Conservation (phyloP, 1,284 basidiomycete genomes). For the Ganoderma lingzhi region DNA sequence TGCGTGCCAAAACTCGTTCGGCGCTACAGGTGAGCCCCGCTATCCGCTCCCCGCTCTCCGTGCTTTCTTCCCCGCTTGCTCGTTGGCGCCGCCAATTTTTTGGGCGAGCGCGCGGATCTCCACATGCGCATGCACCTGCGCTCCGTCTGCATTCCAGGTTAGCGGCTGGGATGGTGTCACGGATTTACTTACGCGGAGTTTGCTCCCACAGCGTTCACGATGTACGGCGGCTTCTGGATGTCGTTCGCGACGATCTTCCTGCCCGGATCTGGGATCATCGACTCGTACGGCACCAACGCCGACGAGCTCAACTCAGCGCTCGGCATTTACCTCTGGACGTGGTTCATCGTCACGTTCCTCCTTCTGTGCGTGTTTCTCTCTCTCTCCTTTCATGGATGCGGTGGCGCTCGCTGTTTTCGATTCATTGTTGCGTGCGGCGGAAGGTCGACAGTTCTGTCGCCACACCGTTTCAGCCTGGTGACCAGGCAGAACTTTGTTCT, state of each 20-base stretch:
- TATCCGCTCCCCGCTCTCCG: not conserved
- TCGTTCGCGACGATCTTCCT: conserved; percentile 75
- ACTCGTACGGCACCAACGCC: conserved; percentile 52
- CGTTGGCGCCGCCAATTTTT: not conserved
- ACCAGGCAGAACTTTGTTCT: not conserved
- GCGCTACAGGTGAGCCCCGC: conserved; percentile 64
- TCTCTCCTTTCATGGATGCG: not conserved
- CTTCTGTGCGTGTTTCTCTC: conserved; percentile 54
- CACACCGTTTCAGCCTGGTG: not conserved
- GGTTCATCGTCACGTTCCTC: conserved; percentile 77
- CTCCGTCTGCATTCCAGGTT: not conserved
- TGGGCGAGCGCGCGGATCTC: conserved; percentile 4
- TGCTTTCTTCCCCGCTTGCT: conserved; percentile 3
- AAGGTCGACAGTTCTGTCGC: not conserved
- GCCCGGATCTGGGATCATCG: conserved; percentile 66
- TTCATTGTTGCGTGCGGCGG: not conserved
- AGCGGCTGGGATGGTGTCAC: not conserved
- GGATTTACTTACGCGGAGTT: conserved; percentile 15
- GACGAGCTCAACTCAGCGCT: conserved; percentile 63
- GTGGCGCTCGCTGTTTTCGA: not conserved
- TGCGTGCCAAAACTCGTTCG: conserved; percentile 76
- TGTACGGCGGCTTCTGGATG: conserved; percentile 88
- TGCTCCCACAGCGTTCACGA: conserved; percentile 71
- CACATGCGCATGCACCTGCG: not conserved
- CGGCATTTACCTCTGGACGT: conserved; percentile 72